A percentile compares a stretch with the other conserved stretches of the same genome.
Conservation (phyloP, 83 land plant genomes). For the Diphasiastrum complanatum region DNA sequence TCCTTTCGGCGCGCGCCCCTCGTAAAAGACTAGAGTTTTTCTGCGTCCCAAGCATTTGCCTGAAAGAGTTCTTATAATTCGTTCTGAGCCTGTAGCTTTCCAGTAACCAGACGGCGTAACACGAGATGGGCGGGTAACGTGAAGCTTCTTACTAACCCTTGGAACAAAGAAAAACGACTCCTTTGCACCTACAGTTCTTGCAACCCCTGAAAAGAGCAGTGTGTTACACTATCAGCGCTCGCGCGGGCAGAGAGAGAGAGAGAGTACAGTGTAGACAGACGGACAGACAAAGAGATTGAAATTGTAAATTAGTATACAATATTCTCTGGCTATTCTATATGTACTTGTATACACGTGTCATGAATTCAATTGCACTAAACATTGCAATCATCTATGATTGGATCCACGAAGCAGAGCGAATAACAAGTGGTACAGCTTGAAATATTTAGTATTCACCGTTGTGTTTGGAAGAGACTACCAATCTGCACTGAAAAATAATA, state of each 20-base stretch:
- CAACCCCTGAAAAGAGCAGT: background rate
- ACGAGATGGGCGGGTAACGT: background rate
- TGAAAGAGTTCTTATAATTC: background rate
- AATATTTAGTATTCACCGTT: background rate
- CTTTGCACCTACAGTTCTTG: background rate
- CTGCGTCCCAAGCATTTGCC: background rate
- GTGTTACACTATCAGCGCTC: background rate
- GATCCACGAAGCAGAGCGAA: no score
- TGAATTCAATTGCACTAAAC: no score
- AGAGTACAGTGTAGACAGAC: background rate
- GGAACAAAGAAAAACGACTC: slow-evolving; percentile 1
- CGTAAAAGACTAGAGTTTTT: background rate
- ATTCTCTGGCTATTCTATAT: background rate
- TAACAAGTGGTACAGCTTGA: background rate
- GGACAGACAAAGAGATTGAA: background rate
- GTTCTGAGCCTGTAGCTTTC: background rate
- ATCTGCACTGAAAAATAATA: background rate
- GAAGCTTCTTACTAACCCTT: background rate
- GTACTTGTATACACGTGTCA: no score
- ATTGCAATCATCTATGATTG: no score
- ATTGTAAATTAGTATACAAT: background rate
- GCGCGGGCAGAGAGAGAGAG: background rate
- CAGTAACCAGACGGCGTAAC: background rate
- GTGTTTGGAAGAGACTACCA: background rate
- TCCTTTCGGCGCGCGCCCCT: slow-evolving; percentile 1